Base-by-base conservation (phyloP, 1,284 basidiomycete species). In the Rhodotorula sp. region DNA sequence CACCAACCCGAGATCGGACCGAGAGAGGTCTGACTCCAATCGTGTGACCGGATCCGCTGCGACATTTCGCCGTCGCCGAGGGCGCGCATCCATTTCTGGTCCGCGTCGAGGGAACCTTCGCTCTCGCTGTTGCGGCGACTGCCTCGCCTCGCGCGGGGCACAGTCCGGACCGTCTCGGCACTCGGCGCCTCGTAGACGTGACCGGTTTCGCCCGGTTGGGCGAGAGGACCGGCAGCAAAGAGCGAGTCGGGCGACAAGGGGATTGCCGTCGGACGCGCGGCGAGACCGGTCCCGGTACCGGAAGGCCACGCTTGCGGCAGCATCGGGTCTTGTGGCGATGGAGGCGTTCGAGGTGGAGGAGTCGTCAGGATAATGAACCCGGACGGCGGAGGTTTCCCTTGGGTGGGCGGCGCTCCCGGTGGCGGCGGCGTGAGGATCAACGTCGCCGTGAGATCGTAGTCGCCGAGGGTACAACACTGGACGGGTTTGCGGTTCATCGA, bases 1-100 rank as follows among this genome's bases (percentile, higher is more conserved):
- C 64, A 64, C 74, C 74, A 75, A 1, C 31, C 15, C n/a, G 49
- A 54, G 16, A 68, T 70, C 1, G 71, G 69, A 6, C 74, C 74
- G n/a, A 75, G 46, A 7, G 64, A 49, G 21, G 70, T 70, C 48
- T 67, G 23, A 20, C 39, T 29, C 72, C 72, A 73, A 3, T 43
- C 23, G 46, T 68, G 63, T 21, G 62, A 23, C 15, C 69, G 20
- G 23, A 73, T 73, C 54, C 60, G 23, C 31, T 49, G 12, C 12
- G 58, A 68, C 72, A 73, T 73, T 47, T 69, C 65, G 23, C 62
- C 43, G 3, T 62, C 62, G 29, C 68, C 72, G 21, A 73, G 47
- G 0, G 56, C 47, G 21, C 26, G 43, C 20, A 68, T 16, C 57
- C 62, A 68, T 21, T 58, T 47, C 34, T n/a, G 14, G 10, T 20